These are phyloP conservation scores for Glycine latifolia DNA, from an alignment of 306 rosid genomes.

Conservation along the genomic window DNA sequence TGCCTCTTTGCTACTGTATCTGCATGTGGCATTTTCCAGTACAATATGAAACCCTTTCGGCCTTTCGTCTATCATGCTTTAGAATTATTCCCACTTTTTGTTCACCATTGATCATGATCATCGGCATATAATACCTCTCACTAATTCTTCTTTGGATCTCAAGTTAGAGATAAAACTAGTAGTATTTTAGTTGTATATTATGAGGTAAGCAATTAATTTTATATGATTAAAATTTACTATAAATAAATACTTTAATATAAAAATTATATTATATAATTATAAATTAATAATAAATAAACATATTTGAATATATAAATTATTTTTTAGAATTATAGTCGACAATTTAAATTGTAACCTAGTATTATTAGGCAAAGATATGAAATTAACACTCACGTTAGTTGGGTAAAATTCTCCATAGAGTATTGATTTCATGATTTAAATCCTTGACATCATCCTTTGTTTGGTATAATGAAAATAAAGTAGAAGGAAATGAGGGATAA, in stretches of 20 bases:
- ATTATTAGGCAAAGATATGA: too few relatives aligned
- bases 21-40: constrained; percentile 53
- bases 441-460: too few relatives aligned
- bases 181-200: background rate
- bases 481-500: too few relatives aligned
- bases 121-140: constrained; percentile 18
- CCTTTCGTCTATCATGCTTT: constrained; percentile 48
- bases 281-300: too few relatives aligned
- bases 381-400: too few relatives aligned
- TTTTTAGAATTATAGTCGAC: too few relatives aligned
- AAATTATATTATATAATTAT: too few relatives aligned
- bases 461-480: too few relatives aligned
- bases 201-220: background rate
- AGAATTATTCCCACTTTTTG: constrained; percentile 49
- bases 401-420: too few relatives aligned
- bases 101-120: constrained; percentile 42
- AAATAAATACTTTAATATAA: background rate
- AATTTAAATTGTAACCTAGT: too few relatives aligned
- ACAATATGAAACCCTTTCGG: constrained; percentile 45
- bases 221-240: background rate
- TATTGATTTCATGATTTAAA: too few relatives aligned
- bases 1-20: constrained; percentile 52
- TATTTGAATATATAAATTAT: too few relatives aligned
- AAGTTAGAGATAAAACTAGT: background rate
- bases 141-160: background rate